Evolutionary conservation across 139 green algal genomes (phyloP).

Genomic region (Mesotaenium endlicherianum): DNA sequence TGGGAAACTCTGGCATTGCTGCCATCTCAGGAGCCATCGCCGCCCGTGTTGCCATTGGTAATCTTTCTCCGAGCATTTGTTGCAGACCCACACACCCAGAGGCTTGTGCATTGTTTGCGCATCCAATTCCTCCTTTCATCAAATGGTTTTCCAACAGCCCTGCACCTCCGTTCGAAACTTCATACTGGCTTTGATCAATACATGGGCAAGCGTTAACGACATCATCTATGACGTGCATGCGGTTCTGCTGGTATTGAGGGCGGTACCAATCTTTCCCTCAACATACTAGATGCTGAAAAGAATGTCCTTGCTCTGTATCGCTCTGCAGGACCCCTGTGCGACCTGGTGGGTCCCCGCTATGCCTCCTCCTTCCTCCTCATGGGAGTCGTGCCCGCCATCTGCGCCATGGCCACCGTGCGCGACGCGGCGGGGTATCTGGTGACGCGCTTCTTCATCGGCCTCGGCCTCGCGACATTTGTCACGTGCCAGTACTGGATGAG

Average conservation of each 20-base stretch:
- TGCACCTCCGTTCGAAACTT: no score
- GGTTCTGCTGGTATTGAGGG: no score
- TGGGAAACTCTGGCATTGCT: constrained; percentile 61
- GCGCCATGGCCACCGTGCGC: constrained; percentile 59
- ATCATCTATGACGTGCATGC: no score
- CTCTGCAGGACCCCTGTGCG: constrained; percentile 63
- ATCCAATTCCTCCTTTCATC: no score
- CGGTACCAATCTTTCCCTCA: constrained; percentile 52
- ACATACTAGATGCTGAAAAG: neutral
- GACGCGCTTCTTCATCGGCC: constrained; percentile 78
- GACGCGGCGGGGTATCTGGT: constrained; percentile 70
- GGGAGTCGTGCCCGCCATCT: constrained; percentile 65
- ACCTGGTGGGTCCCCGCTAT: constrained; percentile 78
- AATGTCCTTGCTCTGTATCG: neutral
- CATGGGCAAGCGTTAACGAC: no score
- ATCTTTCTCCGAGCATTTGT: neutral
- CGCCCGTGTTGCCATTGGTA: constrained; percentile 63
- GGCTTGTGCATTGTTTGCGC: no score
- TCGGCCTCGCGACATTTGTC: constrained; percentile 82
- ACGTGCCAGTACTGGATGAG: constrained; percentile 87
- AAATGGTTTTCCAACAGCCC: no score
- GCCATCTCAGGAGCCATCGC: constrained; percentile 68
- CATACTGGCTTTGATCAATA: no score
- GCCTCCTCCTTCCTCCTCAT: constrained; percentile 59
- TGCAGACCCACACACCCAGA: neutral